Conservation (phyloP, 2,329 filamentous ascomycete species). For the Trichoderma citrinoviride region DNA sequence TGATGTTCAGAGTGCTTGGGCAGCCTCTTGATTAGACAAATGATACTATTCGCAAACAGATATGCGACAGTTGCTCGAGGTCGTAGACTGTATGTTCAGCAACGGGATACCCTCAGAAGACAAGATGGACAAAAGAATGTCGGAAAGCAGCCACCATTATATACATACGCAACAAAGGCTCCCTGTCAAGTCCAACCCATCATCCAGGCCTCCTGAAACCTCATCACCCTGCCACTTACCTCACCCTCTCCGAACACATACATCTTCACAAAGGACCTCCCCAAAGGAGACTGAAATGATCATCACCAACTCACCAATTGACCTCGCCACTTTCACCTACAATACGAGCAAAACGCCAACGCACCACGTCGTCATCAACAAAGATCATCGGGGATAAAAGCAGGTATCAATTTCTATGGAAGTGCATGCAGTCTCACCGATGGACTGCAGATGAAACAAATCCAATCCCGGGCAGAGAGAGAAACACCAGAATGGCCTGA, state of each 20-base stretch:
- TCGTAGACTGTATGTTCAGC: not conserved
- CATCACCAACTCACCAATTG: not conserved
- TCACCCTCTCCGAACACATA: not conserved
- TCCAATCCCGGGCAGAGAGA: not conserved
- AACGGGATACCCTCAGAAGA: not conserved
- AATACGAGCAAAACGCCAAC: slow-evolving; percentile 18
- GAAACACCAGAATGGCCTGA: not conserved
- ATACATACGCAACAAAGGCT: not conserved
- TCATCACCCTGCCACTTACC: slow-evolving; percentile 7
- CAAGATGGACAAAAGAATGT: not conserved
- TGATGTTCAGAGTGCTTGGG: not conserved
- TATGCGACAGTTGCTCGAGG: not conserved
- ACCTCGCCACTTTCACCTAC: slow-evolving; percentile 1
- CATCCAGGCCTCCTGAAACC: not conserved
- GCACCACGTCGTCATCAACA: not conserved
- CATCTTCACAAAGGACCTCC: not conserved
- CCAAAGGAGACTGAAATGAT: not conserved
- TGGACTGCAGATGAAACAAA: not conserved
- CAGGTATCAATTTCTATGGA: not conserved
- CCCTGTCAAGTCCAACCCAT: not conserved
- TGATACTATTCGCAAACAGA: not conserved
- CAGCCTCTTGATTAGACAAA: not conserved
- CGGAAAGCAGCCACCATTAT: slow-evolving; percentile 11
- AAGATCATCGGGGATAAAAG: not conserved
- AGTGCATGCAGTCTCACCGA: not conserved